Evolutionary conservation across 768 basidiomycete genomes (phyloP), one percentile per base, ranked within the genome.

Genomic region (Serendipita sp.): DNA sequence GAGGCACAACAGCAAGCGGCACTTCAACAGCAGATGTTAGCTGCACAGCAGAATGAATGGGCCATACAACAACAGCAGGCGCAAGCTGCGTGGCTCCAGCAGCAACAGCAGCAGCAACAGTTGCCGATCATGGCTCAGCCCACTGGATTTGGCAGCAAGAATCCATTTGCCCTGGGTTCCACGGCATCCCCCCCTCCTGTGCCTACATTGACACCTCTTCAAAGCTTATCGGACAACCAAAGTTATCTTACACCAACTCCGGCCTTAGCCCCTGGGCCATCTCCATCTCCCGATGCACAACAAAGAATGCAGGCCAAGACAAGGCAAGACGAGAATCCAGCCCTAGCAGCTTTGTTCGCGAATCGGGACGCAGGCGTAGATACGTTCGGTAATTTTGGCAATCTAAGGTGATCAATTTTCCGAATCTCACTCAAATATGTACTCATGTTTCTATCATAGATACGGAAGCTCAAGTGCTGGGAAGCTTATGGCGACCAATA

Each of bases 311-410:
- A 37, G 73, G 70, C 60, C 74, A 75, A 63, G 90, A 95, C 72
- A 83, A 88, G 67, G 32, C 53, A 54, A 54, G 53, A 54, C 53
- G 81, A 84, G 65, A 81, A 91, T 71, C 72, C 83, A 13, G 81
- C 86, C 44, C 81, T 99, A 63, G 93, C 94, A 2, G 77, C 74
- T 63, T 74, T 97, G 69, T 85, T 97, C 67, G 94, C 90, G 3
- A 90, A 89, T 70, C 80, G 86, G 62, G 70, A 24, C 65, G 92
- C 90, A 69, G 95, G 96, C 1, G 78, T 88, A 72, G 96, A 99
- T 75, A 95, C 95, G 63, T 98, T 97, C 71, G 95, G 95, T 62
- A 99, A 98, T 73, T 70, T 83, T 37, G 95, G 95, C 18, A 67
- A 78, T 63, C 72, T 95, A 67, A 82, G 93, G 79, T 84, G 63